Conservation (phyloP, 441 rosid genomes). For the Flueggea neowawraea region DNA sequence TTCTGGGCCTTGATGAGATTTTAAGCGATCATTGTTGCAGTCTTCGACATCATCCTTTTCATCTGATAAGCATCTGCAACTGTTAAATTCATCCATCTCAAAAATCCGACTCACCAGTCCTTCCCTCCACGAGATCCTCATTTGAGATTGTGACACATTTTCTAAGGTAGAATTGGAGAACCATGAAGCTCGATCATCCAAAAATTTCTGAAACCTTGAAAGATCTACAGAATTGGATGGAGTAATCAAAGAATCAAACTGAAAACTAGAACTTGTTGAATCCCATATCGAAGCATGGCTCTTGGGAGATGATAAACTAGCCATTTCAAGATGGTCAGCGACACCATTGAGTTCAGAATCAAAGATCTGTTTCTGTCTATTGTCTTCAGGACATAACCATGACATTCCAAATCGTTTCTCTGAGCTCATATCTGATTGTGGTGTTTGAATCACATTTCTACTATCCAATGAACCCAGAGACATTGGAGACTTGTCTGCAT, state of each 20-base stretch:
- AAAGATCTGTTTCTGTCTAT: conserved; percentile 16
- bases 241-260: conserved; percentile 45
- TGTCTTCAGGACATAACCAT: conserved; percentile 16
- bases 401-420: conserved; percentile 22
- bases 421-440: conserved; percentile 51
- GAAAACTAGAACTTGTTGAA: conserved; percentile 49
- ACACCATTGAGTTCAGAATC: conserved; percentile 34
- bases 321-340: conserved; percentile 28
- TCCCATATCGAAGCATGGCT: conserved; percentile 41
- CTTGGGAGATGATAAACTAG: conserved; percentile 37
- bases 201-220: conserved; percentile 48
- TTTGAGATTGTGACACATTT: conserved; percentile 39
- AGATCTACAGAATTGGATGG: conserved; percentile 54
- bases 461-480: conserved; percentile 44
- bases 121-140: conserved; percentile 72
- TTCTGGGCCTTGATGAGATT: conserved; percentile 20
- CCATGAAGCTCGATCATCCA: conserved; percentile 41
- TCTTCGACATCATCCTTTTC: conserved; percentile 42
- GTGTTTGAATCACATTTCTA: conserved; percentile 74
- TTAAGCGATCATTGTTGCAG: conserved; percentile 13
- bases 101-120: conserved; percentile 50
- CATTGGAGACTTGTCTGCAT: conserved; percentile 31
- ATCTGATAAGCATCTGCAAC: conserved; percentile 60
- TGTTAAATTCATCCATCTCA: conserved; percentile 63
- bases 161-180: conserved; percentile 38